Base-by-base conservation (phyloP, 2,329 filamentous ascomycete genomes). In the Pseudogymnoascus sp. region DNA sequence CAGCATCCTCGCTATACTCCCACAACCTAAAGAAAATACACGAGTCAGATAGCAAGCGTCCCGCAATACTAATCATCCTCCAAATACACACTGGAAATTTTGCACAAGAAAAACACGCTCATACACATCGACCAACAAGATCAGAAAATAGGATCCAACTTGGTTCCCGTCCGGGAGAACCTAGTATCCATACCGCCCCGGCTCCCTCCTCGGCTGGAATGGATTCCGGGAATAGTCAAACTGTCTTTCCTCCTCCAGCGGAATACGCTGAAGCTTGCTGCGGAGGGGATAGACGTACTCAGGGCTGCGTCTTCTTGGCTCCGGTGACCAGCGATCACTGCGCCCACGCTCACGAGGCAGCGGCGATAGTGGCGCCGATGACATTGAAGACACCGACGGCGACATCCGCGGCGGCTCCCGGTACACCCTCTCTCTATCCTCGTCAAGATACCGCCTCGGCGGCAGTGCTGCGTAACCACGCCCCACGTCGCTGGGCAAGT, bases 11-110 rank as follows among this genome's bases (percentile, higher is more conserved):
- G 23, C n/a, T 31, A 52, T 52, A 33, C 26, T 31, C 45, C 26
- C 45, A 52, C 45, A 52, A n/a, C 26, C 45, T 26, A 52, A 52
- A 52, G 45, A 52, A 52, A 52, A 52, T 52, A 52, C 45, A 52
- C 45, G 45, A 26, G 19, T 52, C 45, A 52, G 45, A 52, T 52
- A 52, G 45, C 45, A 52, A 52, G 45, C 45, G n/a, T 52, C 45
- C 45, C 45, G 45, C 45, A 16, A 52, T 52, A 52, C 45, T 52
- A 52, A 52, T 52, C 45, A 52, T 52, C 26, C 45, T 33, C 26
- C 45, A 31, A 5, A 52, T 52, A 52, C 45, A 52, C n/a, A 33
- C 45, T 52, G 45, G 45, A 26, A 52, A 31, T 52, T 52, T 52
- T 52, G 45, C 45, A 52, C 45, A 52, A 26, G 45, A 52, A 52